These are phyloP conservation scores for Leucaena leucocephala DNA, from an alignment of 306 rosid species.

Conservation along the genomic window DNA sequence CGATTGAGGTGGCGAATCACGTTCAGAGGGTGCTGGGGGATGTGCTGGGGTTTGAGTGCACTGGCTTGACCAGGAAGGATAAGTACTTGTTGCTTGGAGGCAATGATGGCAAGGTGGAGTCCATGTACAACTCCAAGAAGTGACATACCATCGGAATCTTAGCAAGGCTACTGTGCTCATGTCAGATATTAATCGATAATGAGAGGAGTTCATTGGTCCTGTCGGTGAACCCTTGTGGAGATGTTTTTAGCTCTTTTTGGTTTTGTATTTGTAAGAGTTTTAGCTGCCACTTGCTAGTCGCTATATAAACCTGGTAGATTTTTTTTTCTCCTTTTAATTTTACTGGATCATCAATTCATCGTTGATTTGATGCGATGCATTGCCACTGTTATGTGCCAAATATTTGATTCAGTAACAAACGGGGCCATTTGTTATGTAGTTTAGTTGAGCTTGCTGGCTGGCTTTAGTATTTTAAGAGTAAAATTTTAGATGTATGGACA, in stretches of 20 bases:
- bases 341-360: background rate
- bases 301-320: background rate
- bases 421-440: background rate
- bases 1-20: conserved; percentile 91
- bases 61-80: conserved; percentile 81
- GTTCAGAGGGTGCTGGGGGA: conserved; percentile 86
- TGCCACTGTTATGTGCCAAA: conserved; percentile 1
- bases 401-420: background rate
- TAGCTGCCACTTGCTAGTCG: background rate
- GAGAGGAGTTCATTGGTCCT: conserved; percentile 20
- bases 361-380: background rate
- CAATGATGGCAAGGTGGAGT: conserved; percentile 93
- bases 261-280: background rate
- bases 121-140: conserved; percentile 68
- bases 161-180: background rate
- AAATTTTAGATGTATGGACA: background rate
- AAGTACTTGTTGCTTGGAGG: conserved; percentile 86
- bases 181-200: background rate
- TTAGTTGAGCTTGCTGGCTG: background rate
- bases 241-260: background rate
- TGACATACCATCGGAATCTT: background rate
- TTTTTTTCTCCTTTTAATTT: background rate
- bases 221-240: background rate
- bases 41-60: conserved; percentile 81
- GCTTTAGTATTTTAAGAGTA: background rate